Conservation (phyloP, 306 rosid genomes). For the Herpetospermum pedunculosum region DNA sequence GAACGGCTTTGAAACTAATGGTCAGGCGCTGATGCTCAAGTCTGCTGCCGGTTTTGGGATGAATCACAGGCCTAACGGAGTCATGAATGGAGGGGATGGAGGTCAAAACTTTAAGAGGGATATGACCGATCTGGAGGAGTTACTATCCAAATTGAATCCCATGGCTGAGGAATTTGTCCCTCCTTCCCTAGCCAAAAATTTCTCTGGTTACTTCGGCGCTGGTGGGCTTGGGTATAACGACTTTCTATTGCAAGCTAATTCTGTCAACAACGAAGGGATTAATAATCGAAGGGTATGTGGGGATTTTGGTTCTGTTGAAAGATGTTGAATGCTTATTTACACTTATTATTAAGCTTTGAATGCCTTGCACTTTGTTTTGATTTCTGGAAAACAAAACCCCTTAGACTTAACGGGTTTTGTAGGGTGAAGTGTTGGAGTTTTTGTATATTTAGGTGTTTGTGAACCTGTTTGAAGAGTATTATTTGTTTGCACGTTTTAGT, state of each 20-base stretch:
- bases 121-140: constrained; percentile 94
- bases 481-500: background rate
- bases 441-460: background rate
- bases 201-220: constrained; percentile 29
- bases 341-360: background rate
- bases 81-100: constrained; percentile 29
- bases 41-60: constrained; percentile 18
- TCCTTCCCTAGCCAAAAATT: constrained; percentile 45
- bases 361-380: background rate
- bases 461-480: background rate
- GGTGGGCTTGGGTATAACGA: constrained; percentile 15
- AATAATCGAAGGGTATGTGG: constrained; percentile 18
- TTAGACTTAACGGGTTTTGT: background rate
- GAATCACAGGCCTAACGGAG: constrained; percentile 32
- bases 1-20: constrained; percentile 49
- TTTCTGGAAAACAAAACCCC: background rate
- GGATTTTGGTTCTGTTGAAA: background rate
- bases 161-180: constrained; percentile 99
- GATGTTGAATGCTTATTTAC: background rate
- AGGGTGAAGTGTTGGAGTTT: background rate
- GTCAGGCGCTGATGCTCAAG: constrained; percentile 37
- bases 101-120: constrained; percentile 53
- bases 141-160: constrained; percentile 85
- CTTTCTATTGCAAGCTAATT: constrained; percentile 15
- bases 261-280: constrained; percentile 7